Evolutionary conservation across 768 basidiomycete genomes (phyloP), one percentile per base, ranked within the genome.

Genomic region (Termitomyces sp.): DNA sequence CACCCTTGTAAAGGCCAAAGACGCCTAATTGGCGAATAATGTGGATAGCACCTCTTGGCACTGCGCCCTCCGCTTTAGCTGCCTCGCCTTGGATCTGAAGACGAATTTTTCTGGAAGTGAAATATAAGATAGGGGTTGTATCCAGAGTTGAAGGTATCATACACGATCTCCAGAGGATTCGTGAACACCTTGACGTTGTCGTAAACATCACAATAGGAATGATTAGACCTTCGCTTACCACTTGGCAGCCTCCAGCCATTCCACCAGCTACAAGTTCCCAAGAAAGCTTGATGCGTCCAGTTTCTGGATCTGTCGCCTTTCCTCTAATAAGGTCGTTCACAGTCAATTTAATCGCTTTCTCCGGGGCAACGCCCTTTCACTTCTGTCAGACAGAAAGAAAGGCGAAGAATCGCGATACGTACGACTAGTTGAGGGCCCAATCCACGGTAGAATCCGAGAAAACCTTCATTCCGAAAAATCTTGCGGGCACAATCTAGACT

Each of bases 271-370:
- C 59, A 18, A 98, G 65, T 73, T 99, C 97, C 91, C 93, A 95
- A n/a, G 67, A 66, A n/a, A 97, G 68, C 58, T 87, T 84, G 72
- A 99, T 99, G 56, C 93, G 83, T 13, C 97, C 97, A 11, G 97
- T 99, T 72, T 96, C 94, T 24, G 95, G 93, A 73, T 99, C 95
- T 75, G 86, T 96, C 11, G 88, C 86, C 53, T 84, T 82, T 27
- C 83, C 79, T 36, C 97, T 87, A 24, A 99, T 80, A 57, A 96
- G 74, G 69, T 97, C 96, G 75, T 98, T 98, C 50, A 99, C 89
- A 2, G 97, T 97, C 61, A 99, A 75, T 72, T 99, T 99, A 74
- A 99, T 97, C 12, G 97, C 97, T 77, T 97, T 97, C 73, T 97
- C 94, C 12, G 94, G 94, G 36, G 94, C 94, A 51, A 97, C 93